These are phyloP conservation scores for Xylaria sp. DNA, from an alignment of 2,329 filamentous ascomycete species.

Conservation along the genomic window DNA sequence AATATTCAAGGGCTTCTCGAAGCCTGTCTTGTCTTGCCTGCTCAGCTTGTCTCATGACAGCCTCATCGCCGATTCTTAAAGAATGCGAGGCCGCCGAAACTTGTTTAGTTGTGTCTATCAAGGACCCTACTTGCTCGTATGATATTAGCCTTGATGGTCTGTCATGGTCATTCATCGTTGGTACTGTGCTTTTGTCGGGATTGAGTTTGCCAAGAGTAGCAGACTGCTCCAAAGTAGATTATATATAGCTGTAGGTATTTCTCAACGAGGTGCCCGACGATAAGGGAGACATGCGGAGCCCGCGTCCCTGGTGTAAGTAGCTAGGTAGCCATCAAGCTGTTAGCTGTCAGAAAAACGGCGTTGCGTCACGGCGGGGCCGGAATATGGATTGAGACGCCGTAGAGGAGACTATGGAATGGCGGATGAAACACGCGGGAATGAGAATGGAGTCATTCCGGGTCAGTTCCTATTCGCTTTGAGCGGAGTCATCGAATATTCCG, in stretches of 20 bases:
- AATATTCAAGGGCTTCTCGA: slow-evolving; percentile 33
- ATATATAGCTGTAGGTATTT: not conserved
- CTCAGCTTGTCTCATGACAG: slow-evolving; percentile 21
- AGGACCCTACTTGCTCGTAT: not conserved
- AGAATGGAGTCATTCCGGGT: slow-evolving; percentile 31
- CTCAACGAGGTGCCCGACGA: slow-evolving; percentile 4
- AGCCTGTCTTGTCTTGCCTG: slow-evolving; percentile 27
- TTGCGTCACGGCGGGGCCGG: slow-evolving; percentile 31
- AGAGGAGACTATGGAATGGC: slow-evolving; percentile 34
- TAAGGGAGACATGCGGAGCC: slow-evolving; percentile 23
- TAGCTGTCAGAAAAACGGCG: slow-evolving; percentile 28
- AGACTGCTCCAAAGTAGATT: not conserved
- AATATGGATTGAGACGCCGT: slow-evolving; percentile 20
- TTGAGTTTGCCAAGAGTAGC: not conserved
- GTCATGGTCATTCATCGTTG: not conserved
- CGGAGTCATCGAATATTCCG: slow-evolving; percentile 17
- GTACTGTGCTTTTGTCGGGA: slow-evolving; percentile 10
- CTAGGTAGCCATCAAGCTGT: slow-evolving; percentile 5
- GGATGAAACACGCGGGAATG: slow-evolving; percentile 34
- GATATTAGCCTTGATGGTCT: not conserved
- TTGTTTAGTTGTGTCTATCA: slow-evolving; percentile 17
- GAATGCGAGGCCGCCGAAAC: slow-evolving; percentile 7
- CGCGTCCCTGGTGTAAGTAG: not conserved
- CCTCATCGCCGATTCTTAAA: slow-evolving; percentile 24
- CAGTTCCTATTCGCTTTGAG: slow-evolving; percentile 37